Evolutionary conservation across 2,329 filamentous ascomycete species (phyloP).

Genomic region (Chaetomium strumarium): DNA sequence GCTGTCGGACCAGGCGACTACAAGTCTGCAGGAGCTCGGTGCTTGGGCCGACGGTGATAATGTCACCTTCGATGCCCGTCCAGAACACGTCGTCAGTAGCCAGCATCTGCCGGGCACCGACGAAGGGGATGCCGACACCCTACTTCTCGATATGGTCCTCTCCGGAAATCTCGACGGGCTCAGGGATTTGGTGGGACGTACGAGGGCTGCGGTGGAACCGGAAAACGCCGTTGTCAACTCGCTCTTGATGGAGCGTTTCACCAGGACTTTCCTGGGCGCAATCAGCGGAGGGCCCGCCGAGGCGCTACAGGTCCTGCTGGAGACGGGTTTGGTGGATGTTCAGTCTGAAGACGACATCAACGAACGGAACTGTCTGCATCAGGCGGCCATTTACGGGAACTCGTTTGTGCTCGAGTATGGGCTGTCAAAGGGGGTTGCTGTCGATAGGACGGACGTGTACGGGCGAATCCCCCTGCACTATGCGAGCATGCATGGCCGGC

Average conservation of each 20-base stretch:
- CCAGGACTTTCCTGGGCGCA: constrained; percentile 82
- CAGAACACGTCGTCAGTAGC: constrained; percentile 59
- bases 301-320: constrained; percentile 68
- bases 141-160: constrained; percentile 81
- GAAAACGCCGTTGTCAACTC: constrained; percentile 39
- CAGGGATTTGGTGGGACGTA: constrained; percentile 71
- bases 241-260: constrained; percentile 67
- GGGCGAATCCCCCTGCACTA: constrained; percentile 92
- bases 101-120: constrained; percentile 67
- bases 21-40: constrained; percentile 87
- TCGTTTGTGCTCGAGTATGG: constrained; percentile 70
- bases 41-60: constrained; percentile 97
- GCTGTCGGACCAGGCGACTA: constrained; percentile 92
- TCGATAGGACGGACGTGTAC: constrained; percentile 82
- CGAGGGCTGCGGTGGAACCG: constrained; percentile 45
- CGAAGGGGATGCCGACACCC: constrained; percentile 82
- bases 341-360: constrained; percentile 96
- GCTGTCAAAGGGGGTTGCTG: constrained; percentile 68
- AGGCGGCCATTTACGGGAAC: constrained; percentile 92
- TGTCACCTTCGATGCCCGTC: constrained; percentile 65
- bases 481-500: constrained; percentile 86
- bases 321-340: constrained; percentile 80
- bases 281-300: constrained; percentile 78
- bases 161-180: constrained; percentile 72
- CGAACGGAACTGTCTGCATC: constrained; percentile 91